Conservation (phyloP, 192 early-diverging fungal species). For the Spinellus fusiger region DNA sequence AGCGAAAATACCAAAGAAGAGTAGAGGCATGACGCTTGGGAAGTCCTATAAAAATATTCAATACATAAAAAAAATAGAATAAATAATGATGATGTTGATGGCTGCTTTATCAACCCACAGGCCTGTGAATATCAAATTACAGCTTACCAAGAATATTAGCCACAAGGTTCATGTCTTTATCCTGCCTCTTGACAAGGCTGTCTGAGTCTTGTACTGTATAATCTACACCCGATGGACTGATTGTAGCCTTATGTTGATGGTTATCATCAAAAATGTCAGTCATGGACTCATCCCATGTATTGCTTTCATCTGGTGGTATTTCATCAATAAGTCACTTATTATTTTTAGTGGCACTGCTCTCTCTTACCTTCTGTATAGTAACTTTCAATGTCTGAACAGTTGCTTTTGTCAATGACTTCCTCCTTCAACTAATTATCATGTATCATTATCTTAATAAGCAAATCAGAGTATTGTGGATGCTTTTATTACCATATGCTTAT, state of each 20-base stretch:
- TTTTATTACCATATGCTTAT: no score
- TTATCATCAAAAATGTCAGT: slow-evolving; percentile 56
- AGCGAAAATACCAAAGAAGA: slow-evolving; percentile 71
- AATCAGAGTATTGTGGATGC: no score
- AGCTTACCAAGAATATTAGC: slow-evolving; percentile 59
- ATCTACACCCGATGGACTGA: slow-evolving; percentile 80
- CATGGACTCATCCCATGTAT: no score
- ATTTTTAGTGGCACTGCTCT: no score
- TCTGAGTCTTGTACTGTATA: slow-evolving; percentile 56
- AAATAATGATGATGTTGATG: neutral
- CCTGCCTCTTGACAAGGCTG: slow-evolving; percentile 61
- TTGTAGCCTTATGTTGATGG: slow-evolving; percentile 52
- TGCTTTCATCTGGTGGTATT: no score
- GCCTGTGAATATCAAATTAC: neutral
- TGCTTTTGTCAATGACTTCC: no score
- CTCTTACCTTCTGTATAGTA: no score
- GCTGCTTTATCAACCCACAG: neutral
- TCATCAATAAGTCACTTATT: no score
- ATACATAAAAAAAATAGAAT: neutral
- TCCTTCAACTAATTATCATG: no score
- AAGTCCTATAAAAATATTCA: slow-evolving; percentile 22
- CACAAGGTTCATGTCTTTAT: slow-evolving; percentile 64
- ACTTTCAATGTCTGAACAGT: no score
- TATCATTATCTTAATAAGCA: no score
- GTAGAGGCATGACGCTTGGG: slow-evolving; percentile 67